Conservation (phyloP, 2,329 filamentous ascomycete genomes). For the Biscogniauxia sp. region DNA sequence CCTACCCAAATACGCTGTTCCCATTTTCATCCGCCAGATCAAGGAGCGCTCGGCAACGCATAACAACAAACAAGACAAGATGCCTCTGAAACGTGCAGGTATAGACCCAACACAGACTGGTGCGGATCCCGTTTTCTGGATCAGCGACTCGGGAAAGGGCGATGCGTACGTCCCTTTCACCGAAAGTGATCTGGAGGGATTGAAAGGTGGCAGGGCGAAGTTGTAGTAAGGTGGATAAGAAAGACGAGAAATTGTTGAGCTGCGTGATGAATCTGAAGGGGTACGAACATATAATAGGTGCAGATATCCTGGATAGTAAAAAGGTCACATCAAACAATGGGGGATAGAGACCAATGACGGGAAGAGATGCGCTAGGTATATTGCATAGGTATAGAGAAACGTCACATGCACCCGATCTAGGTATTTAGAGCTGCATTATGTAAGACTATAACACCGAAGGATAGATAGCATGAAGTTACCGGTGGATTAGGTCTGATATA, state of each 20-base stretch:
- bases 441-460: not conserved
- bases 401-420: not conserved
- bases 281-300: too few relatives aligned
- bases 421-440: not conserved
- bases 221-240: slow-evolving; percentile 31
- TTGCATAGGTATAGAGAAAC: not conserved
- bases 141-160: slow-evolving; percentile 55
- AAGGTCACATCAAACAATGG: not conserved
- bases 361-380: too few relatives aligned
- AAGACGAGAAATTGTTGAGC: not conserved
- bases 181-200: slow-evolving; percentile 54
- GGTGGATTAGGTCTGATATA: too few relatives aligned
- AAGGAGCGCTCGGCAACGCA: slow-evolving; percentile 59
- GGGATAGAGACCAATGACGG: not conserved
- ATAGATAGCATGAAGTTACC: not conserved
- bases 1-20: slow-evolving; percentile 72
- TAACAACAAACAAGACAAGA: slow-evolving; percentile 81
- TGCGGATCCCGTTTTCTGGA: slow-evolving; percentile 49
- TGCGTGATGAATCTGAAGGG: not conserved
- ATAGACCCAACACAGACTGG: slow-evolving; percentile 54
- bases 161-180: slow-evolving; percentile 59
- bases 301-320: too few relatives aligned
- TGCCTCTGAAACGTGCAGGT: slow-evolving; percentile 64
- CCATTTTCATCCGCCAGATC: slow-evolving; percentile 67
- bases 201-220: slow-evolving; percentile 44